Conservation (phyloP, 352 stramenopile genomes). For the Globisporangium viniferum region DNA sequence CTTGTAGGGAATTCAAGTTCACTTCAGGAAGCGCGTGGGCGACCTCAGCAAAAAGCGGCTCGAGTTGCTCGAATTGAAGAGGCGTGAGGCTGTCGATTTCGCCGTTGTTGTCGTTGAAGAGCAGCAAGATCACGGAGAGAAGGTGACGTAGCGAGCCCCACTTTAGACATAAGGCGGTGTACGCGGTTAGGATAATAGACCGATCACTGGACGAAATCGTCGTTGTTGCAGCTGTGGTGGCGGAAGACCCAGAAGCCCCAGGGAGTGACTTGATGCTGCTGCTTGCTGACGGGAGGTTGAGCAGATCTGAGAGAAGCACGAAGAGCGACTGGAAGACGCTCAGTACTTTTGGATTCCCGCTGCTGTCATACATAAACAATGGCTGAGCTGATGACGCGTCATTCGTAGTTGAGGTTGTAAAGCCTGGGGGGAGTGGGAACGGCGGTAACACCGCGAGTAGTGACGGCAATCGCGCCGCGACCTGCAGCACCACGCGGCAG, state of each 20-base stretch:
- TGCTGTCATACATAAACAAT: background rate
- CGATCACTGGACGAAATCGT: conserved; percentile 24
- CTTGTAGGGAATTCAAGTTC: conserved; percentile 13
- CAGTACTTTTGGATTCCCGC: conserved; percentile 4
- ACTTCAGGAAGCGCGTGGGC: conserved; percentile 26
- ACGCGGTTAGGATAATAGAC: conserved; percentile 39
- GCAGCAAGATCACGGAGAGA: conserved; percentile 32
- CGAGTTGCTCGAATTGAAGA: conserved; percentile 26
- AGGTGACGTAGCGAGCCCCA: conserved; percentile 54
- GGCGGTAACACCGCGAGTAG: conserved; percentile 53
- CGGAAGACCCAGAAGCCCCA: background rate
- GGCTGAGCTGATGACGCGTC: no score
- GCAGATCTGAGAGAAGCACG: conserved; percentile 34
- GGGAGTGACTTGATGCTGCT: background rate
- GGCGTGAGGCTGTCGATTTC: conserved; percentile 9
- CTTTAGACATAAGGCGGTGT: conserved; percentile 68
- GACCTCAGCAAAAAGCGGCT: conserved; percentile 41
- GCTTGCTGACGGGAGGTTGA: conserved; percentile 17
- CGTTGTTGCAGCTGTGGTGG: background rate
- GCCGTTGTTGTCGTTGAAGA: conserved; percentile 32
- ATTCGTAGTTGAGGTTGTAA: conserved; percentile 11
- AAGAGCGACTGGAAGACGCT: conserved; percentile 65
- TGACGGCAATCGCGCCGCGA: conserved; percentile 52
- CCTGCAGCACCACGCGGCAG: conserved; percentile 34
- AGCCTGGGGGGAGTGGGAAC: conserved; percentile 50